These are phyloP conservation scores for Auriculariales sp. DNA, from an alignment of 768 basidiomycete genomes.

Conservation along the genomic window DNA sequence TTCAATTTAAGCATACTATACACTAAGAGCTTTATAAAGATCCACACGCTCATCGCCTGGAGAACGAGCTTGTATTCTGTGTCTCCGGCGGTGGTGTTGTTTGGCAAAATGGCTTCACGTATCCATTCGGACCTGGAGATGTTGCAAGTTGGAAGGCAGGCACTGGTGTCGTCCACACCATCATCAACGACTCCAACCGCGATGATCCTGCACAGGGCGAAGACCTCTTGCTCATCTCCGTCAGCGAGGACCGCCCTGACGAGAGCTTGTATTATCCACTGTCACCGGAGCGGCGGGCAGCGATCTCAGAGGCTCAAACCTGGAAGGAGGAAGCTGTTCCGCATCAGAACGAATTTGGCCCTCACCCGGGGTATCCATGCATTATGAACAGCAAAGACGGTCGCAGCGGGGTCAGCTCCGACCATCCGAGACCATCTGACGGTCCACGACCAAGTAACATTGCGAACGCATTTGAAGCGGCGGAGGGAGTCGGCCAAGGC, in stretches of 20 bases:
- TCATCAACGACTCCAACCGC: constrained; percentile 11
- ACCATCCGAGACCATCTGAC: neutral
- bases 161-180: constrained; percentile 11
- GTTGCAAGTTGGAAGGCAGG: constrained; percentile 9
- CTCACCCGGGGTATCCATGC: constrained; percentile 8
- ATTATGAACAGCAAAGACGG: neutral
- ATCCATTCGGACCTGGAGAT: constrained; percentile 7
- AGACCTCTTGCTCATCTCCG: constrained; percentile 8
- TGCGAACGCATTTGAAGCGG: constrained; percentile 4
- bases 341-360: constrained; percentile 8
- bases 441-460: constrained; percentile 9
- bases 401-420: neutral
- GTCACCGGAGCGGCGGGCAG: constrained; percentile 1
- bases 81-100: constrained; percentile 8
- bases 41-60: constrained; percentile 8
- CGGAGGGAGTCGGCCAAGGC: constrained; percentile 7
- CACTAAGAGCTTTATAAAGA: neutral
- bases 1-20: neutral
- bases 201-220: constrained; percentile 5
- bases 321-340: constrained; percentile 8
- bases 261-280: constrained; percentile 6
- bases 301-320: neutral
- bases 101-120: constrained; percentile 10
- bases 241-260: constrained; percentile 4
- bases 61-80: constrained; percentile 10